Conservation (phyloP, 495 filamentous ascomycete genomes). For the Penicillium goetzii region DNA sequence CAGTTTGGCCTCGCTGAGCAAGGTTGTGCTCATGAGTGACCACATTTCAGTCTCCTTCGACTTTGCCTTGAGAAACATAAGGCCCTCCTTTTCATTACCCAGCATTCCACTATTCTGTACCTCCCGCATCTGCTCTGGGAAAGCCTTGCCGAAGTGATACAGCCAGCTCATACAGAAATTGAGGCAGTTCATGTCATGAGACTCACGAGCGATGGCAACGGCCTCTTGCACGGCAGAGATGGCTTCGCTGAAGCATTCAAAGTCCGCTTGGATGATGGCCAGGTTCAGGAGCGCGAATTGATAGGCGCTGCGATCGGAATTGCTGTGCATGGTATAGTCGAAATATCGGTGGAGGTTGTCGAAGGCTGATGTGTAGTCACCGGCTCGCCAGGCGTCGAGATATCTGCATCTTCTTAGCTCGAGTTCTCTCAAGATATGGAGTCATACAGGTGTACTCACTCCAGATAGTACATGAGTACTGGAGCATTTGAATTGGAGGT, state of each 20-base stretch:
- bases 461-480: constrained; percentile 75
- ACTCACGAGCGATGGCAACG: constrained; percentile 87
- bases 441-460: constrained; percentile 46
- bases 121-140: constrained; percentile 74
- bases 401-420: constrained; percentile 54
- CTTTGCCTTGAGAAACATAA: constrained; percentile 83
- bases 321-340: constrained; percentile 91
- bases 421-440: background rate
- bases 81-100: constrained; percentile 77
- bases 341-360: constrained; percentile 95
- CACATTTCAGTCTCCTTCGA: constrained; percentile 89
- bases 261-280: constrained; percentile 92
- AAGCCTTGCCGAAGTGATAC: constrained; percentile 89
- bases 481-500: constrained; percentile 67
- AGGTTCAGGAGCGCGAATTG: constrained; percentile 96
- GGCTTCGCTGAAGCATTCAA: constrained; percentile 90
- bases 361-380: constrained; percentile 87
- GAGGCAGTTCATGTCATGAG: constrained; percentile 86
- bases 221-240: constrained; percentile 91
- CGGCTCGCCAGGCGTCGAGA: constrained; percentile 86
- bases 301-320: constrained; percentile 79
- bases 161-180: constrained; percentile 97
- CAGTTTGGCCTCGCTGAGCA: constrained; percentile 86
- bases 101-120: constrained; percentile 72
- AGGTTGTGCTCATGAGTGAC: constrained; percentile 79